Percentiles rank a stretch among this genome's conserved stretches.
Evolutionary conservation across 495 filamentous ascomycete species (phyloP).

Genomic region (Aspergillus heteromorphus): DNA sequence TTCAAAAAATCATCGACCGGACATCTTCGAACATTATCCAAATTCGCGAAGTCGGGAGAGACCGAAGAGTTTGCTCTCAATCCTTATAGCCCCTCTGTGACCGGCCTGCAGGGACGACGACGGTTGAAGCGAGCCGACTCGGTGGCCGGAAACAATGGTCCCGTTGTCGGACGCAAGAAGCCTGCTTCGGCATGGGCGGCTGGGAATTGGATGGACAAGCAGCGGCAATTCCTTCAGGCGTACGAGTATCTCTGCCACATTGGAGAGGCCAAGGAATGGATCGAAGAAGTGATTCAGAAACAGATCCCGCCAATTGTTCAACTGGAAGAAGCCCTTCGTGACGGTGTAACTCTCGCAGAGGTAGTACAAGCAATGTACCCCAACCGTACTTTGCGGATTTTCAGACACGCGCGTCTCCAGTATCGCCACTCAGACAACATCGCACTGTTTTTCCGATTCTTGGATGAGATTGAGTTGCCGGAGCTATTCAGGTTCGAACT

Average conservation of each 20-base stretch:
- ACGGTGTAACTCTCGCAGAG: conserved; percentile 94
- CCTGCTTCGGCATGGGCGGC: conserved; percentile 67
- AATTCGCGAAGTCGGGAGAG: conserved; percentile 68
- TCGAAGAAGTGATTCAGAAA: conserved; percentile 87
- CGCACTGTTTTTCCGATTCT: conserved; percentile 84
- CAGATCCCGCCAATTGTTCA: conserved; percentile 93
- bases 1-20: conserved; percentile 80
- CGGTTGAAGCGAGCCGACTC: conserved; percentile 72
- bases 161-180: conserved; percentile 43
- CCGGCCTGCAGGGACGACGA: conserved; percentile 76
- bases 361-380: conserved; percentile 89
- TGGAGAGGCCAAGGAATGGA: conserved; percentile 99
- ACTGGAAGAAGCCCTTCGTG: conserved; percentile 84
- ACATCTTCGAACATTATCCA: conserved; percentile 84
- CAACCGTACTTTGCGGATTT: conserved; percentile 69
- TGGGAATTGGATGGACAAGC: conserved; percentile 97
- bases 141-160: conserved; percentile 39
- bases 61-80: conserved; percentile 75
- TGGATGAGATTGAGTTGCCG: conserved; percentile 89
- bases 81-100: conserved; percentile 71
- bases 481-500: conserved; percentile 98
- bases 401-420: conserved; percentile 75
- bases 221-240: conserved; percentile 91
- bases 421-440: conserved; percentile 98
- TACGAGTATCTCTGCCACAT: conserved; percentile 99